These are phyloP conservation scores for Arthroderma sp. DNA, from an alignment of 2,329 filamentous ascomycete species.

Conservation along the genomic window DNA sequence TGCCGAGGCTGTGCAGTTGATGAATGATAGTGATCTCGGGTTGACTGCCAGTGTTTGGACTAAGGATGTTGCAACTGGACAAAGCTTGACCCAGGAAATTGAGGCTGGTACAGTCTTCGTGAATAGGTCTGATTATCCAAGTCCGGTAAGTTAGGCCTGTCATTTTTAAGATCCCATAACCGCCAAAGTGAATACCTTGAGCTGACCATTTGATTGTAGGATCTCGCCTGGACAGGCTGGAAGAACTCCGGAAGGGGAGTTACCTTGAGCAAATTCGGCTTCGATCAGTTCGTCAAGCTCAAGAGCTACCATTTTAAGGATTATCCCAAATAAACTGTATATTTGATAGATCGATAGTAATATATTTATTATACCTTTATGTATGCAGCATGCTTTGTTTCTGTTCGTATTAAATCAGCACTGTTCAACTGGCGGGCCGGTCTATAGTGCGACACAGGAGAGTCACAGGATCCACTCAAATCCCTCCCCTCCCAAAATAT, in stretches of 20 bases:
- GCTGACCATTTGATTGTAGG: constrained; percentile 38
- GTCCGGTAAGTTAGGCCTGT: constrained; percentile 53
- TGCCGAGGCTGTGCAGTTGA: constrained; percentile 64
- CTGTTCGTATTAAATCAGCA: too few relatives aligned
- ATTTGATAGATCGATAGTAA: too few relatives aligned
- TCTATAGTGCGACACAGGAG: too few relatives aligned
- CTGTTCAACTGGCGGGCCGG: too few relatives aligned
- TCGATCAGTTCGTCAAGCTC: constrained; percentile 89
- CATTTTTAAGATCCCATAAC: not conserved
- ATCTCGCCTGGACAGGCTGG: constrained; percentile 94
- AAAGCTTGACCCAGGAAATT: constrained; percentile 63
- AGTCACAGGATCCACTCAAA: too few relatives aligned
- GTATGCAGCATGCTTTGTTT: too few relatives aligned
- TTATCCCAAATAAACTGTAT: constrained; percentile 38
- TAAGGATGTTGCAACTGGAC: constrained; percentile 63
- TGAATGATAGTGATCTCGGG: constrained; percentile 93
- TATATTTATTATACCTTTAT: too few relatives aligned
- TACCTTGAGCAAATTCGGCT: constrained; percentile 78
- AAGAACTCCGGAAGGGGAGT: constrained; percentile 92
- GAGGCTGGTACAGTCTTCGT: constrained; percentile 95
- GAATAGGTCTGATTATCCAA: constrained; percentile 85
- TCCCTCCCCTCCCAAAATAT: too few relatives aligned
- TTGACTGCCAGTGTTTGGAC: constrained; percentile 97
- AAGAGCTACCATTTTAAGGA: constrained; percentile 95
- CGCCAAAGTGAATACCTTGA: not conserved